These are phyloP conservation scores for Diversispora eburnea DNA, from an alignment of 192 early-diverging fungal genomes.

Conservation along the genomic window DNA sequence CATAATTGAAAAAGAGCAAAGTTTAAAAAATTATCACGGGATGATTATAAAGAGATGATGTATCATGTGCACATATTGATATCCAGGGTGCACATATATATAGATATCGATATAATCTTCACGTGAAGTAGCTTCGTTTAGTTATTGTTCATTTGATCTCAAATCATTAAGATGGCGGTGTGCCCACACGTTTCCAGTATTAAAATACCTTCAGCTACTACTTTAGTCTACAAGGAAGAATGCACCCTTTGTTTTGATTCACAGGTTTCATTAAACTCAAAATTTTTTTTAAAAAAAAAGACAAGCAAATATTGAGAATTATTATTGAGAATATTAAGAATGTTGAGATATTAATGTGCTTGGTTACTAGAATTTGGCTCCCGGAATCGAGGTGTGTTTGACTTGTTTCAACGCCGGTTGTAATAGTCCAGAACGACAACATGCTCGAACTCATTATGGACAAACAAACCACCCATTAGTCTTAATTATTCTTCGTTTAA, in stretches of 20 bases:
- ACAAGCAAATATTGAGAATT: too few relatives aligned
- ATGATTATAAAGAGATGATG: too few relatives aligned
- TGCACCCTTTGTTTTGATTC: slow-evolving; percentile 90
- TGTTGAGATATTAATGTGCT: too few relatives aligned
- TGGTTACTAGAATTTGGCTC: slow-evolving; percentile 56
- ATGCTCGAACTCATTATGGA: slow-evolving; percentile 72
- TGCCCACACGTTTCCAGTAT: slow-evolving; percentile 54
- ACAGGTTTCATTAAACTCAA: slow-evolving; percentile 17
- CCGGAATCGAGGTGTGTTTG: slow-evolving; percentile 90
- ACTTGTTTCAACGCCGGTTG: slow-evolving; percentile 95
- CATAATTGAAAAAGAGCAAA: too few relatives aligned
- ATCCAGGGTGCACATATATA: too few relatives aligned
- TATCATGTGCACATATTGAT: too few relatives aligned
- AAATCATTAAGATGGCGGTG: slow-evolving; percentile 32
- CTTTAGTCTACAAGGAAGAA: slow-evolving; percentile 86
- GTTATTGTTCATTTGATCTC: too few relatives aligned
- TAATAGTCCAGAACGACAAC: slow-evolving; percentile 54
- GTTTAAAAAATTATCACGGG: too few relatives aligned
- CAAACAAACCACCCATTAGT: slow-evolving; percentile 74
- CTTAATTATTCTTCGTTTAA: slow-evolving; percentile 76
- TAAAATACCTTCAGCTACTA: slow-evolving; percentile 40
- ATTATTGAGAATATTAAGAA: too few relatives aligned
- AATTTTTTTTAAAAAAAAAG: not conserved
- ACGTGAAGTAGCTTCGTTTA: too few relatives aligned
- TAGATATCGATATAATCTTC: too few relatives aligned